phyloP scores from a whole-genome alignment of 2,329 filamentous ascomycete genomes.

The Calonectria crousiana region DNA sequence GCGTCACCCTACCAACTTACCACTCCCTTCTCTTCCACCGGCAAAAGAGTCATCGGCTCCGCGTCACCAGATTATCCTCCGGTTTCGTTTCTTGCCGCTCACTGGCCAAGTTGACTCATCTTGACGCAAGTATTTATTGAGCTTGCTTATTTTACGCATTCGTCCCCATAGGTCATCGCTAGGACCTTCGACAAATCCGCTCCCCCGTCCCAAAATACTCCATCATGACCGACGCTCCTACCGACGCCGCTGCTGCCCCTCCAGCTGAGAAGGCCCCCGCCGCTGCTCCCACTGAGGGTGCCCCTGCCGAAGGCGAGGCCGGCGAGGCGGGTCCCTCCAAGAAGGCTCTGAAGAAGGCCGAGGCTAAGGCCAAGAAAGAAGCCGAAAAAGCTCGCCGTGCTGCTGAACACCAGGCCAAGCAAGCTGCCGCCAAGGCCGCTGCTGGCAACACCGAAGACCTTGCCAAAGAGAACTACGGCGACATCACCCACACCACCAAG shows the following conservation, averaged over 20 bases:
- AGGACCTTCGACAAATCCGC: conserved; percentile 19
- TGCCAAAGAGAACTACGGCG: conserved; percentile 84
- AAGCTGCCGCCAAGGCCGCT: conserved; percentile 75
- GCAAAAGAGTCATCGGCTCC: conserved; percentile 36
- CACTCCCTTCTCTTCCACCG: conserved; percentile 20
- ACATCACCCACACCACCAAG: conserved; percentile 69
- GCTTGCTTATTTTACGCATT: conserved; percentile 17
- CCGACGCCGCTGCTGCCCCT: conserved; percentile 31
- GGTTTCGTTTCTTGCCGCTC: conserved; percentile 22
- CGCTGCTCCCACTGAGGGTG: conserved; percentile 26
- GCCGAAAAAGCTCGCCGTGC: conserved; percentile 80
- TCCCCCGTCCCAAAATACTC: conserved; percentile 15
- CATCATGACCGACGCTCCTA: conserved; percentile 40
- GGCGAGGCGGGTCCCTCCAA: conserved; percentile 38
- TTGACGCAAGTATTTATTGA: conserved; percentile 18
- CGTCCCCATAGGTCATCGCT: conserved; percentile 12
- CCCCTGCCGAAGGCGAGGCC: conserved; percentile 30
- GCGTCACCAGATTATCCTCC: conserved; percentile 35
- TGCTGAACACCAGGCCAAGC: conserved; percentile 80
- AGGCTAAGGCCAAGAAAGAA: conserved; percentile 89
- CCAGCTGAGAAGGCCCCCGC: conserved; percentile 32
- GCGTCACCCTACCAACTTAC: conserved; percentile 39
- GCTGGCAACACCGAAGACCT: conserved; percentile 76
- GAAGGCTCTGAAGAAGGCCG: conserved; percentile 87
- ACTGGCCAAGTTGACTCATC: conserved; percentile 24